Percentiles rank a stretch among this genome's conserved stretches.
Evolutionary conservation across 2,329 filamentous ascomycete genomes (phyloP).

Genomic region (Xylogone sp.): DNA sequence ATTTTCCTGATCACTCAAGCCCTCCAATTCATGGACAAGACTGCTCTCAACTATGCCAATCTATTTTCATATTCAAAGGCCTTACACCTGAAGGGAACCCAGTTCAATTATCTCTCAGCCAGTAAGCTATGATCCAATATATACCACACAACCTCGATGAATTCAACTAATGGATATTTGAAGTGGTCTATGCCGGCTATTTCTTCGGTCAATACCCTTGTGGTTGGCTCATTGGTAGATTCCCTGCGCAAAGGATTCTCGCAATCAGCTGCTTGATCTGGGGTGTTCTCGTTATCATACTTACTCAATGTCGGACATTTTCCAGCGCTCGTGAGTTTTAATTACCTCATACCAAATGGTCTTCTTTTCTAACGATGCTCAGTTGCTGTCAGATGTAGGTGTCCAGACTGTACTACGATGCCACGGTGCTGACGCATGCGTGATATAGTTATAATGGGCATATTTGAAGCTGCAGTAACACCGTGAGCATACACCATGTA

Average conservation of each 20-base stretch:
- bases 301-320: slow-evolving; percentile 28
- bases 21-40: slow-evolving; percentile 10
- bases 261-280: slow-evolving; percentile 28
- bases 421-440: not conserved
- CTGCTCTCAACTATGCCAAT: slow-evolving; percentile 11
- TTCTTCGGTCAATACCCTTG: slow-evolving; percentile 39
- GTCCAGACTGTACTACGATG: not conserved
- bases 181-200: slow-evolving; percentile 35
- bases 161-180: no score
- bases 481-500: slow-evolving; percentile 10
- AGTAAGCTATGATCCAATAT: no score
- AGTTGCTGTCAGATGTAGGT: not conserved
- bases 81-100: slow-evolving; percentile 26
- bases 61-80: slow-evolving; percentile 33
- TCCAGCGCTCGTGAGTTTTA: slow-evolving; percentile 15
- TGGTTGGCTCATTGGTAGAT: slow-evolving; percentile 35
- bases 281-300: slow-evolving; percentile 30
- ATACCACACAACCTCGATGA: no score
- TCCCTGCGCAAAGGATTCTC: slow-evolving; percentile 32
- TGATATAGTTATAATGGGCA: slow-evolving; percentile 26
- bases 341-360: slow-evolving; percentile 6
- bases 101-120: slow-evolving; percentile 34
- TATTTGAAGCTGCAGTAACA: slow-evolving; percentile 31
- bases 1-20: slow-evolving; percentile 11
- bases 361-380: no score